Evolutionary conservation across 192 early-diverging fungal genomes (phyloP).

Genomic region (Entomortierella parvispora): DNA sequence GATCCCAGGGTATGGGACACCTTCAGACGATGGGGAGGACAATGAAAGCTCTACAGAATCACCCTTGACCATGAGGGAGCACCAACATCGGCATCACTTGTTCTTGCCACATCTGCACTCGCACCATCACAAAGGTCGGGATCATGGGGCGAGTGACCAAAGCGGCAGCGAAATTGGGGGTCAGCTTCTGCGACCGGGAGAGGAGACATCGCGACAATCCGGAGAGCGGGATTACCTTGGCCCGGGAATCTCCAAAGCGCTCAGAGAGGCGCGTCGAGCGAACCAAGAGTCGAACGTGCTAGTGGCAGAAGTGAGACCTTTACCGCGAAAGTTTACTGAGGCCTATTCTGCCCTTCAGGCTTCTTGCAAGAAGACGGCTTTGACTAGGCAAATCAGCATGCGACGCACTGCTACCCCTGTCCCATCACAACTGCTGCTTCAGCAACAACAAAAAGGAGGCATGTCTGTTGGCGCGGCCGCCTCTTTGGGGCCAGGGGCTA

Average conservation of each 20-base stretch:
- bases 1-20: too few relatives aligned
- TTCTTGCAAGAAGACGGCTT: background rate
- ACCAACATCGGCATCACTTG: slow-evolving; percentile 13
- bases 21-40: background rate
- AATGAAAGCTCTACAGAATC: too few relatives aligned
- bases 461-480: too few relatives aligned
- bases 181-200: background rate
- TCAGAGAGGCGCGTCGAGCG: slow-evolving; percentile 16
- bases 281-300: slow-evolving; percentile 26
- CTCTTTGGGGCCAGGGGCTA: too few relatives aligned
- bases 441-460: too few relatives aligned
- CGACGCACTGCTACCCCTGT: background rate
- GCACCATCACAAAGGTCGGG: slow-evolving; percentile 1
- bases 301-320: slow-evolving; percentile 15
- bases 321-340: slow-evolving; percentile 15
- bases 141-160: slow-evolving; percentile 1
- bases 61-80: background rate
- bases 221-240: background rate
- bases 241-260: background rate
- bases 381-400: background rate
- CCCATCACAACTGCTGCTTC: too few relatives aligned
- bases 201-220: background rate
- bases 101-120: slow-evolving; percentile 21
- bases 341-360: slow-evolving; percentile 7
- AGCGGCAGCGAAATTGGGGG: background rate